These are phyloP conservation scores for Erodium maritimum DNA, from an alignment of 345 rosid genomes.

Conservation along the genomic window DNA sequence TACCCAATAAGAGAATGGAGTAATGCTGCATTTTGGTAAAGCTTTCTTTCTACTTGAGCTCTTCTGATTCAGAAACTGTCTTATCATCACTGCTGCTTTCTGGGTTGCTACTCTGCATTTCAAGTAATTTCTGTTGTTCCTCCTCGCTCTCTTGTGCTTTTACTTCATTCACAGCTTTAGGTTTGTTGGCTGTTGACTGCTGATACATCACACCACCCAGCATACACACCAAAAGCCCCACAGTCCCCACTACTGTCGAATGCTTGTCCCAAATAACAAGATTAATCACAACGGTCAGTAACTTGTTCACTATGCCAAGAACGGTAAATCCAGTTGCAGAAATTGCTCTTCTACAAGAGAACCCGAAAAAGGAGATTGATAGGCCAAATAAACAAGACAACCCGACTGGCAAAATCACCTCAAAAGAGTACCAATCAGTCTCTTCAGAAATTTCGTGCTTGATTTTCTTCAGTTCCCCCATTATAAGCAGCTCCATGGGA, in stretches of 20 bases:
- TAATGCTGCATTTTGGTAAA: background rate
- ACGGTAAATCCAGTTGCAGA: conserved; percentile 99
- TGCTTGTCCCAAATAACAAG: conserved; percentile 89
- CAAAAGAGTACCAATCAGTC: conserved; percentile 66
- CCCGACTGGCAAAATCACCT: conserved; percentile 73
- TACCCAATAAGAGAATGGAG: background rate
- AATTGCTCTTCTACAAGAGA: conserved; percentile 85
- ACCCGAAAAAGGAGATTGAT: conserved; percentile 93
- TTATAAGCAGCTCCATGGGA: conserved; percentile 80
- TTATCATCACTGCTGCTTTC: conserved; percentile 18
- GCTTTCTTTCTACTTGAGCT: conserved; percentile 12
- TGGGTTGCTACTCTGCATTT: conserved; percentile 47
- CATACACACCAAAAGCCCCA: conserved; percentile 88
- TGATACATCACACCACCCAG: conserved; percentile 85
- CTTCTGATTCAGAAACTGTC: conserved; percentile 19
- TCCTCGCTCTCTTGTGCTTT: conserved; percentile 38
- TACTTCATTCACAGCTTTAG: conserved; percentile 34
- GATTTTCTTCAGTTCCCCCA: conserved; percentile 91
- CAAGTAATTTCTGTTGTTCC: conserved; percentile 61
- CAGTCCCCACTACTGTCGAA: conserved; percentile 62
- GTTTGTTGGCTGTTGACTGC: conserved; percentile 65
- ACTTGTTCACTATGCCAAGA: conserved; percentile 91
- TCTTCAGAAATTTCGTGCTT: conserved; percentile 61
- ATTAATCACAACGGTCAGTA: conserved; percentile 82
- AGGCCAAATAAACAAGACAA: conserved; percentile 76